Evolutionary conservation across 1,284 basidiomycete species (phyloP).

Genomic region (Melanopsichium pennsylvanicum): DNA sequence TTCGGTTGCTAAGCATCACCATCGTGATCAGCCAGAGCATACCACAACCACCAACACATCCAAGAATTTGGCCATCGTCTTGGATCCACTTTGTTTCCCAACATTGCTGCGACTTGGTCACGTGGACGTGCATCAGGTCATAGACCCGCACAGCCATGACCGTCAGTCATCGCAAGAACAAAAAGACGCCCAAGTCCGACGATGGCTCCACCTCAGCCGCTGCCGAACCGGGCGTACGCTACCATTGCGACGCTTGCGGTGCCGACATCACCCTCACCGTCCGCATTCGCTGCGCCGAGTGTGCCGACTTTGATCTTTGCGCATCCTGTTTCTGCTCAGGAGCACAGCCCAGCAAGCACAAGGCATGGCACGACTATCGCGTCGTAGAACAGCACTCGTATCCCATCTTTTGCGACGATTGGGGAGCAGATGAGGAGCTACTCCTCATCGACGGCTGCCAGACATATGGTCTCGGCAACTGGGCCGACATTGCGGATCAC

Average conservation of each 20-base stretch:
- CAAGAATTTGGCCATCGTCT: too few relatives aligned
- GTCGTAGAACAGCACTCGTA: conserved; percentile 95
- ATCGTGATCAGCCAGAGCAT: too few relatives aligned
- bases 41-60: too few relatives aligned
- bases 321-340: conserved; percentile 85
- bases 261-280: conserved; percentile 65
- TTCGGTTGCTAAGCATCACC: too few relatives aligned
- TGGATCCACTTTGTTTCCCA: too few relatives aligned
- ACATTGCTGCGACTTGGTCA: background rate
- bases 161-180: conserved; percentile 65
- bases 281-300: conserved; percentile 63
- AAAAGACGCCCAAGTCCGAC: conserved; percentile 55
- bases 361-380: conserved; percentile 87
- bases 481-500: conserved; percentile 95
- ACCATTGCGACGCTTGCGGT: conserved; percentile 65
- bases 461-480: conserved; percentile 91
- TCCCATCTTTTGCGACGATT: conserved; percentile 92
- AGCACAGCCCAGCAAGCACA: conserved; percentile 86
- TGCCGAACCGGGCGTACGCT: conserved; percentile 62
- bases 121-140: background rate
- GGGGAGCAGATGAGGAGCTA: conserved; percentile 98
- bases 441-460: conserved; percentile 88
- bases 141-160: conserved; percentile 46
- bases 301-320: conserved; percentile 67
- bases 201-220: conserved; percentile 52